These are phyloP conservation scores for Eutrema japonicum DNA, from an alignment of 345 rosid genomes.

Conservation along the genomic window DNA sequence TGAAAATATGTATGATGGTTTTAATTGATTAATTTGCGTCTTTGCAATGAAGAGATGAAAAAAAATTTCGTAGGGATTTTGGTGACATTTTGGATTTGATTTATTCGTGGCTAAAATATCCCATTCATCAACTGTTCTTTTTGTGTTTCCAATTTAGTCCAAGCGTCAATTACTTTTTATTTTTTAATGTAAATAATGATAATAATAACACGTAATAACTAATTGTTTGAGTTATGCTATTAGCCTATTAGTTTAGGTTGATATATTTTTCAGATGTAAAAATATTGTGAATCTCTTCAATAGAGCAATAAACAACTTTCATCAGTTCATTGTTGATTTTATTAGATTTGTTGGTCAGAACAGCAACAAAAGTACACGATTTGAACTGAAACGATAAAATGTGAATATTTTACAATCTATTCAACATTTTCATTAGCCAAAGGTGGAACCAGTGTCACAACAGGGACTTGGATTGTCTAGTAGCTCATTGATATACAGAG, in stretches of 20 bases:
- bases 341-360: background rate
- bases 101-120: too few relatives aligned
- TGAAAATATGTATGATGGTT: too few relatives aligned
- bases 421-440: too few relatives aligned
- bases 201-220: too few relatives aligned
- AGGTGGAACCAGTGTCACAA: constrained; percentile 67
- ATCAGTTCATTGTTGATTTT: background rate
- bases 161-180: too few relatives aligned
- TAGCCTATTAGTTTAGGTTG: background rate
- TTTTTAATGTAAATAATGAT: too few relatives aligned
- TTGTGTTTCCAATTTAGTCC: too few relatives aligned
- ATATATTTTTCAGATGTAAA: background rate
- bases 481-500: constrained; percentile 62
- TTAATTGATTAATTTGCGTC: too few relatives aligned
- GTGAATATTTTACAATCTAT: background rate
- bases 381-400: background rate
- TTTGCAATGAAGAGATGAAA: too few relatives aligned
- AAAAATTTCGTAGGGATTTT: too few relatives aligned
- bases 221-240: background rate
- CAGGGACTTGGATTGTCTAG: constrained; percentile 58
- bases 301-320: background rate
- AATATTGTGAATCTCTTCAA: background rate
- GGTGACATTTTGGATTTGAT: too few relatives aligned
- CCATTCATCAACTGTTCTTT: too few relatives aligned
- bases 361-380: background rate